A percentile compares a stretch with the other conserved stretches of the same genome.
Conservation (phyloP, 148 eudicot genomes). For the Limonium bicolor region DNA sequence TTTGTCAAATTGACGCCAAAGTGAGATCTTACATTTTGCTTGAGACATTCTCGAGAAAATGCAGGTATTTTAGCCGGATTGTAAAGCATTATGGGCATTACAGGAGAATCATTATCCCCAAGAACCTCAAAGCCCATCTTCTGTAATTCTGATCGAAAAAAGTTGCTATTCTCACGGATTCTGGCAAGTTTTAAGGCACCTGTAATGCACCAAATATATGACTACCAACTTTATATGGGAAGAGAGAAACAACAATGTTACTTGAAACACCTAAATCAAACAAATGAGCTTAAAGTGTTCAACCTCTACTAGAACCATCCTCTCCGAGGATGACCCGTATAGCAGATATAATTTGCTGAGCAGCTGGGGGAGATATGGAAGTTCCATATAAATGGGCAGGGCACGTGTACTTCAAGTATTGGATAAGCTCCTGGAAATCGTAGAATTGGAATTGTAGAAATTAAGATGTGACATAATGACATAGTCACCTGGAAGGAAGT, state of each 20-base stretch:
- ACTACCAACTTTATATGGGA: neutral
- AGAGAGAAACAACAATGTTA: neutral
- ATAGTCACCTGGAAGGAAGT: no score
- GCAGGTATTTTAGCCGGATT: constrained; percentile 88
- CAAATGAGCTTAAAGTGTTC: no score
- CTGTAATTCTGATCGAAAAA: constrained; percentile 76
- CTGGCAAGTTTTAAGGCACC: constrained; percentile 87
- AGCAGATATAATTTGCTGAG: constrained; percentile 78
- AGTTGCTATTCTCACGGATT: constrained; percentile 87
- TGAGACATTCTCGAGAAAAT: constrained; percentile 87
- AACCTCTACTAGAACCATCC: constrained; percentile 97
- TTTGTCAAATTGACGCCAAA: neutral
- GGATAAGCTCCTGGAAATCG: constrained; percentile 54
- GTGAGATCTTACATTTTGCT: constrained; percentile 45
- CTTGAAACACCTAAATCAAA: neutral
- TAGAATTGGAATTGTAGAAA: neutral
- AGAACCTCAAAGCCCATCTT: constrained; percentile 86
- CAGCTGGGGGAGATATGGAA: constrained; percentile 90
- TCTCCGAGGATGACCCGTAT: constrained; percentile 72
- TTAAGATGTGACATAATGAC: no score
- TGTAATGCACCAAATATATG: constrained; percentile 7
- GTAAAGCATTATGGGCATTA: constrained; percentile 86
- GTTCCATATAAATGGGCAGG: constrained; percentile 94
- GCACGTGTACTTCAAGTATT: constrained; percentile 55
- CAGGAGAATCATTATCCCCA: constrained; percentile 81